Percentiles rank a stretch among this genome's conserved stretches.
phyloP scores from a whole-genome alignment of 352 stramenopile species.

The Plasmopara viticola region DNA sequence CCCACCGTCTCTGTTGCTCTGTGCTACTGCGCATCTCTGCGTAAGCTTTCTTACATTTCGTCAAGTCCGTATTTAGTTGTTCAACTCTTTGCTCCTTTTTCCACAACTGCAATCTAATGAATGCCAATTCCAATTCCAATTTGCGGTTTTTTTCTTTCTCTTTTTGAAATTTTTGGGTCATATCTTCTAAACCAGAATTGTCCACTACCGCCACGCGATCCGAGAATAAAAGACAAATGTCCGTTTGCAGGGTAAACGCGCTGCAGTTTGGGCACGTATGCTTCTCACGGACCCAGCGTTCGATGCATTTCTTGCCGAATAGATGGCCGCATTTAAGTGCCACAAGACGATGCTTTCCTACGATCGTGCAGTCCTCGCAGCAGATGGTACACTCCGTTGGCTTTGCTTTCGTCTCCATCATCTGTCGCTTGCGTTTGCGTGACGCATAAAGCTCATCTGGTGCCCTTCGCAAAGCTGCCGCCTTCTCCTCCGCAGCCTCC shows the following conservation, averaged over 20 bases:
- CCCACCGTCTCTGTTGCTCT: slow-evolving; percentile 4
- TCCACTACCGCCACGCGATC: slow-evolving; percentile 72
- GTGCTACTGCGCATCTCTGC: slow-evolving; percentile 21
- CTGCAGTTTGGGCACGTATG: slow-evolving; percentile 71
- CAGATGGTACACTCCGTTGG: slow-evolving; percentile 72
- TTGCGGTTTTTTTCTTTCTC: slow-evolving; percentile 43
- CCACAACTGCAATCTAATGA: slow-evolving; percentile 33
- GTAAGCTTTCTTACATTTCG: slow-evolving; percentile 27
- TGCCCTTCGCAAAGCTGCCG: slow-evolving; percentile 10
- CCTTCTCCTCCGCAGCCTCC: slow-evolving; percentile 18
- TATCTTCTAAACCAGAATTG: slow-evolving; percentile 54
- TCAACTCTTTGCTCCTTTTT: background rate
- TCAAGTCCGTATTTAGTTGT: slow-evolving; percentile 19
- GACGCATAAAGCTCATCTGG: background rate
- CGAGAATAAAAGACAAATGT: slow-evolving; percentile 59
- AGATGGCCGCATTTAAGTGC: slow-evolving; percentile 66
- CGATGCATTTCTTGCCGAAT: slow-evolving; percentile 70
- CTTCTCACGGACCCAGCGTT: slow-evolving; percentile 56
- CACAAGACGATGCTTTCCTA: slow-evolving; percentile 58
- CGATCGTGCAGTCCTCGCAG: slow-evolving; percentile 57
- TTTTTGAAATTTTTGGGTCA: slow-evolving; percentile 50
- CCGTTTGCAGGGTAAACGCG: slow-evolving; percentile 31
- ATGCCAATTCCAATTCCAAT: slow-evolving; percentile 41
- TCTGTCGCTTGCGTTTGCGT: slow-evolving; percentile 26
- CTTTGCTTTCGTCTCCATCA: slow-evolving; percentile 32